Percentiles rank a stretch among this genome's conserved stretches.
Evolutionary conservation across 116 monocot genomes (phyloP).

Genomic region (Dioscorea cayenensis): DNA sequence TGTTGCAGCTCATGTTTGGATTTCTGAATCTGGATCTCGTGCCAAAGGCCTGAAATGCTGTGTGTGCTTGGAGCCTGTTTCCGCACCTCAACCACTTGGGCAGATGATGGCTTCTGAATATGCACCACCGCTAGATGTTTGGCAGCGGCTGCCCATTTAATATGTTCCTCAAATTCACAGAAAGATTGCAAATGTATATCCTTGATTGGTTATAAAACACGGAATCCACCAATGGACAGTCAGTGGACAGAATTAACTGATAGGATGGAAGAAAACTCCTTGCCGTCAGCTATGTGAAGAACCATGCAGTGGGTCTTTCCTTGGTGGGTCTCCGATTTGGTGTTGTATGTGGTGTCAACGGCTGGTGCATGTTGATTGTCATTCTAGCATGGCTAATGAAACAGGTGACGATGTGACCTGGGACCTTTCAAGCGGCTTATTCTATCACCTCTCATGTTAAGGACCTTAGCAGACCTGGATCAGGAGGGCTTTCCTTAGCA

Average conservation of each 20-base stretch:
- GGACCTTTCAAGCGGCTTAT: conserved; percentile 82
- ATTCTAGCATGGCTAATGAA: conserved; percentile 60
- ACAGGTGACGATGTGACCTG: conserved; percentile 83
- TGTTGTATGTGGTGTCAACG: conserved; percentile 98
- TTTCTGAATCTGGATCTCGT: conserved; percentile 41
- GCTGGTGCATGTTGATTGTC: conserved; percentile 87
- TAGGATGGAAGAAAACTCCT: conserved; percentile 57
- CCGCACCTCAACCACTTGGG: conserved; percentile 55
- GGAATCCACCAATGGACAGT: conserved; percentile 92
- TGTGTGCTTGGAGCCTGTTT: conserved; percentile 62
- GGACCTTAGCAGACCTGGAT: conserved; percentile 28
- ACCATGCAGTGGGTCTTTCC: conserved; percentile 76
- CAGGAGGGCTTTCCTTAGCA: conserved; percentile 65
- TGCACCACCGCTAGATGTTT: conserved; percentile 71
- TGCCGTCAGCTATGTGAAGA: conserved; percentile 80
- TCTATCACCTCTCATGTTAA: conserved; percentile 80
- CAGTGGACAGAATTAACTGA: conserved; percentile 73
- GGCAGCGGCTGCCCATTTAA: conserved; percentile 75
- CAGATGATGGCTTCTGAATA: conserved; percentile 54
- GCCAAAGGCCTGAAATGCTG: conserved; percentile 73
- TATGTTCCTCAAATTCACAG: conserved; percentile 65
- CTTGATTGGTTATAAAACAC: conserved; percentile 60
- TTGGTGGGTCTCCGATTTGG: conserved; percentile 84
- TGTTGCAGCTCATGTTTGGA: conserved; percentile 66
- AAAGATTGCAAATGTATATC: conserved; percentile 94